These are phyloP conservation scores for Cyberlindnera subsufficiens DNA, from an alignment of 805 yeast species.

Conservation along the genomic window DNA sequence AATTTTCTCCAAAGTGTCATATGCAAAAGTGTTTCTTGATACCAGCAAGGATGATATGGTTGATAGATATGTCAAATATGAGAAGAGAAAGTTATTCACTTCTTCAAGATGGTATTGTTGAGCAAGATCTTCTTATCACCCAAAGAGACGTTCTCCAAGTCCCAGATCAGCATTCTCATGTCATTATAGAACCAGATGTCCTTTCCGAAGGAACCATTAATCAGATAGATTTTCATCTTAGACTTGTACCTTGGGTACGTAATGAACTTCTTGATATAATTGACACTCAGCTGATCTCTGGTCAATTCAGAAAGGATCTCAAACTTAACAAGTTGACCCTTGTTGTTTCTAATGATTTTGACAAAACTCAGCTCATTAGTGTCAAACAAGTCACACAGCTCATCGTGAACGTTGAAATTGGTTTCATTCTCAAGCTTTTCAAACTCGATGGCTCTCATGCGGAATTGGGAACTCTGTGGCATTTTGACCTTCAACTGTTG, in stretches of 20 bases:
- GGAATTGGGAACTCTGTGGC: slow-evolving; percentile 4
- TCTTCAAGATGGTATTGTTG: slow-evolving; percentile 17
- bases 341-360: slow-evolving; percentile 32
- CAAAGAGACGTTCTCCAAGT: slow-evolving; percentile 14
- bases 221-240: slow-evolving; percentile 35
- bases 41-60: background rate
- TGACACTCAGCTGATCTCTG: slow-evolving; percentile 10
- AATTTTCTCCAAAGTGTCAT: background rate
- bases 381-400: slow-evolving; percentile 15
- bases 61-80: background rate
- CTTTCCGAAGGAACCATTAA: slow-evolving; percentile 19
- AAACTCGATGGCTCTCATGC: slow-evolving; percentile 16
- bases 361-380: slow-evolving; percentile 27
- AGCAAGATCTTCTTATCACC: slow-evolving; percentile 18
- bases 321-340: slow-evolving; percentile 32
- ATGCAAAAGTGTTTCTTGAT: background rate
- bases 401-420: slow-evolving; percentile 9
- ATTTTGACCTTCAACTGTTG: slow-evolving; percentile 14
- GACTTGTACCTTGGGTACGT: slow-evolving; percentile 40
- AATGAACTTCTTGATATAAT: slow-evolving; percentile 30
- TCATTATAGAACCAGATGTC: slow-evolving; percentile 25
- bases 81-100: background rate
- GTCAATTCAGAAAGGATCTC: slow-evolving; percentile 24
- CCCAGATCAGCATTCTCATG: slow-evolving; percentile 26
- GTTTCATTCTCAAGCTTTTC: slow-evolving; percentile 9